Evolutionary conservation across 1,284 basidiomycete genomes (phyloP).

Genomic region (Rhodofomes roseus): DNA sequence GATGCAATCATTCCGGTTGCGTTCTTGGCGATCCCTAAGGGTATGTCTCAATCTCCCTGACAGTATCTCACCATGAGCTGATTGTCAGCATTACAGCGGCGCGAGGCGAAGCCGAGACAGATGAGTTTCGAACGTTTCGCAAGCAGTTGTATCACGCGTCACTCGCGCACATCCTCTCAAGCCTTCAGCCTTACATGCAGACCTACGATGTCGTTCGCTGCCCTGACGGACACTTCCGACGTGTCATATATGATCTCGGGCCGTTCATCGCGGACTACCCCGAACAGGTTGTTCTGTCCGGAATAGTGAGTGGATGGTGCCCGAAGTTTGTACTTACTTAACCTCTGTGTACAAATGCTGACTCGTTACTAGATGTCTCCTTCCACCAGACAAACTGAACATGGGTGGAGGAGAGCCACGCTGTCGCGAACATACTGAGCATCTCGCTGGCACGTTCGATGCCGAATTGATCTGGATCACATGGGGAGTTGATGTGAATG

Average conservation of each 20-base stretch:
- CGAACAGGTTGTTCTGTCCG: constrained; percentile 26
- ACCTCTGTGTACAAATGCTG: no score
- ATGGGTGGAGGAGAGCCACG: no score
- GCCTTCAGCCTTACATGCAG: constrained; percentile 17
- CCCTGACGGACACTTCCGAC: constrained; percentile 20
- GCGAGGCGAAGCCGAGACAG: constrained; percentile 3
- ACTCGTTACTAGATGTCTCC: no score
- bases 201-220: constrained; percentile 19
- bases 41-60: constrained; percentile 9
- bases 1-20: constrained; percentile 16
- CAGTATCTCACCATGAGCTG: neutral
- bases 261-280: constrained; percentile 30
- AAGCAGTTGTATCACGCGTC: constrained; percentile 10
- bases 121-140: neutral
- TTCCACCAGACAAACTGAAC: no score
- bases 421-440: no score
- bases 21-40: constrained; percentile 24
- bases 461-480: no score
- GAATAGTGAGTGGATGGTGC: no score
- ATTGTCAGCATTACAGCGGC: neutral
- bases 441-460: no score
- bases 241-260: constrained; percentile 22
- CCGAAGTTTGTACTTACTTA: no score
- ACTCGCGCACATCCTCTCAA: constrained; percentile 12
- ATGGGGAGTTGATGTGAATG: no score